Percentiles rank a stretch among this genome's conserved stretches.
Conservation (phyloP, 2,329 filamentous ascomycete species). For the Colletotrichum camelliae region DNA sequence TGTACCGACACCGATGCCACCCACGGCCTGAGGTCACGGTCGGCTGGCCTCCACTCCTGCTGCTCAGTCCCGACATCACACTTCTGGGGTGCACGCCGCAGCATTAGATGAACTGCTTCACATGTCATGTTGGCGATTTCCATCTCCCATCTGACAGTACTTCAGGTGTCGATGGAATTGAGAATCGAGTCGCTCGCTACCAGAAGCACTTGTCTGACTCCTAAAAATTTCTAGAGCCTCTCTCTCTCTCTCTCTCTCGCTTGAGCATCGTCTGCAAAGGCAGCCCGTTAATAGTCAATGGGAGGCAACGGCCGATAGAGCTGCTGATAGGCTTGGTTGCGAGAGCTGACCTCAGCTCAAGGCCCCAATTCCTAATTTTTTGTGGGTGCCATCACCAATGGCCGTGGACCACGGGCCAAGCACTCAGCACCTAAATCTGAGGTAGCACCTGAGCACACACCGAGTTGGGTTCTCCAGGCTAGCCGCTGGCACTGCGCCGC, state of each 20-base stretch:
- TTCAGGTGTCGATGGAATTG: neutral
- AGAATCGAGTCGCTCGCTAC: neutral
- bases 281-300: neutral
- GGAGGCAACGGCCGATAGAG: neutral
- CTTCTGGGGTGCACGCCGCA: neutral
- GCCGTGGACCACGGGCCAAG: neutral
- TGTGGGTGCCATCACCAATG: neutral
- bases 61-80: neutral
- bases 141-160: neutral
- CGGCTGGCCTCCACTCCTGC: neutral
- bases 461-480: neutral
- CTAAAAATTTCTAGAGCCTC: neutral
- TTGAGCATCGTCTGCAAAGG: too few species aligned
- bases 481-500: neutral
- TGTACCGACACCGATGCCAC: neutral
- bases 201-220: neutral
- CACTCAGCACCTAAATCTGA: neutral
- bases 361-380: slow-evolving; percentile 18
- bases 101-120: neutral
- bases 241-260: neutral
- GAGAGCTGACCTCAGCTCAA: slow-evolving; percentile 15
- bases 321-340: slow-evolving; percentile 12
- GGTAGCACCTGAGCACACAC: neutral
- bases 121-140: neutral
- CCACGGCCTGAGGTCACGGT: neutral